These are phyloP conservation scores for Ramaria sp. DNA, from an alignment of 768 basidiomycete genomes.

Conservation along the genomic window DNA sequence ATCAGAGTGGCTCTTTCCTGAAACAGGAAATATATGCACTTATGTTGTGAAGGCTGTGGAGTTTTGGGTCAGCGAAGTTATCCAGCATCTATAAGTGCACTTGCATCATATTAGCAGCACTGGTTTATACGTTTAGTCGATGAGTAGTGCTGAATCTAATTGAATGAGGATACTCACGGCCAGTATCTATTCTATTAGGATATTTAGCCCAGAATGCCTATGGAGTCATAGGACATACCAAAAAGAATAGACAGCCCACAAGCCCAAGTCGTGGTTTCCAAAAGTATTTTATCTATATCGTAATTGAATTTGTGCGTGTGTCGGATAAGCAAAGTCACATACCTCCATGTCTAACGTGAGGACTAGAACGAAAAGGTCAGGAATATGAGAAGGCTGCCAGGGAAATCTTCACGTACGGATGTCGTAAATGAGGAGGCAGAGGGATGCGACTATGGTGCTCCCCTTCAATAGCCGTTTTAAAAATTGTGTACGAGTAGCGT, in stretches of 20 bases:
- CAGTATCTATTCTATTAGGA: not conserved
- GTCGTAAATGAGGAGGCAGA: conserved; percentile 1
- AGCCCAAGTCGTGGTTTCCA: not conserved
- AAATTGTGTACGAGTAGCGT: no score
- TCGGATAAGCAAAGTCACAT: not conserved
- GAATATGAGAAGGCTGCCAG: not conserved
- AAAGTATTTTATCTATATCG: not conserved
- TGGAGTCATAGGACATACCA: not conserved
- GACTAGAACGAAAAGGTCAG: not conserved
- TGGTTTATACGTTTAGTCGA: no score
- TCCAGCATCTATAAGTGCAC: not conserved
- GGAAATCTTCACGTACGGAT: not conserved
- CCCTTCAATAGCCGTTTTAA: no score
- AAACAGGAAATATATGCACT: not conserved
- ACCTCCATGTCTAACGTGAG: conserved; percentile 1
- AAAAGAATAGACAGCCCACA: not conserved
- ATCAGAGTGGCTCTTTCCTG: no score
- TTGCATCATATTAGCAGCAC: not conserved
- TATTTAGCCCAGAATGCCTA: not conserved
- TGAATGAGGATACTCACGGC: not conserved
- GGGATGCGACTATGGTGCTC: not conserved
- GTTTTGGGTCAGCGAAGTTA: not conserved
- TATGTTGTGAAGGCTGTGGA: not conserved
- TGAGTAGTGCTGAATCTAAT: no score
- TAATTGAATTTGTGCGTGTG: not conserved